Percentiles rank a stretch among this genome's conserved stretches.
Evolutionary conservation across 2,329 filamentous ascomycete species (phyloP).

Genomic region (Arthrobotrys conoides): DNA sequence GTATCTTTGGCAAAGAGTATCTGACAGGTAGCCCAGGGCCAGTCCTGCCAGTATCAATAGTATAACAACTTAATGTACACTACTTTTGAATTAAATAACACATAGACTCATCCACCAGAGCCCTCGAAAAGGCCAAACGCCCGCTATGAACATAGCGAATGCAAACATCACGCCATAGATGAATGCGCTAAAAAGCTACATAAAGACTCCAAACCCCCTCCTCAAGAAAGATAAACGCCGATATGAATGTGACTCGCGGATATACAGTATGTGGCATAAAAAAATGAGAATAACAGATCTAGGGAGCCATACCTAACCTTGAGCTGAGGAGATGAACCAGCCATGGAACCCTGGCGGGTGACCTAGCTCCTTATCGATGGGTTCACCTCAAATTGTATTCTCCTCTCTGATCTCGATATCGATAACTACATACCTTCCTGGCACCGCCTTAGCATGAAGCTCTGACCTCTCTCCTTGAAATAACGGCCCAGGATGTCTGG

Average conservation of each 20-base stretch:
- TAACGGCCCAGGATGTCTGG: too few species aligned
- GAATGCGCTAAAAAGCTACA: conserved; percentile 14
- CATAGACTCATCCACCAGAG: background rate
- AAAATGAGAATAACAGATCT: background rate
- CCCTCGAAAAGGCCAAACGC: background rate
- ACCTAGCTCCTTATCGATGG: background rate
- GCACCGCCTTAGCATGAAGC: too few species aligned
- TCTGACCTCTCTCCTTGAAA: too few species aligned
- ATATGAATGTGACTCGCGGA: background rate
- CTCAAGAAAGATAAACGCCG: background rate
- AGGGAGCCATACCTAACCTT: background rate
- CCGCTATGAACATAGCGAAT: background rate
- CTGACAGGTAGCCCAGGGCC: too few species aligned
- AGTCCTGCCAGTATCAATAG: too few species aligned
- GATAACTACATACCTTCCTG: too few species aligned
- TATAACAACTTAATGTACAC: too few species aligned
- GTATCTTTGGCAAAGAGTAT: too few species aligned
- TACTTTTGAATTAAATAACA: background rate
- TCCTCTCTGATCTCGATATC: too few species aligned
- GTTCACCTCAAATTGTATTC: too few species aligned
- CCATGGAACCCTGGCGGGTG: background rate
- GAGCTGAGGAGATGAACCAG: background rate
- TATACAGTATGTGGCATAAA: conserved; percentile 1
- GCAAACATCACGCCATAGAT: conserved; percentile 2
- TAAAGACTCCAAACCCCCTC: background rate